A percentile compares a stretch with the other conserved stretches of the same genome.
These are phyloP conservation scores for Lathyrus sativus DNA, from an alignment of 306 rosid species.

Conservation along the genomic window DNA sequence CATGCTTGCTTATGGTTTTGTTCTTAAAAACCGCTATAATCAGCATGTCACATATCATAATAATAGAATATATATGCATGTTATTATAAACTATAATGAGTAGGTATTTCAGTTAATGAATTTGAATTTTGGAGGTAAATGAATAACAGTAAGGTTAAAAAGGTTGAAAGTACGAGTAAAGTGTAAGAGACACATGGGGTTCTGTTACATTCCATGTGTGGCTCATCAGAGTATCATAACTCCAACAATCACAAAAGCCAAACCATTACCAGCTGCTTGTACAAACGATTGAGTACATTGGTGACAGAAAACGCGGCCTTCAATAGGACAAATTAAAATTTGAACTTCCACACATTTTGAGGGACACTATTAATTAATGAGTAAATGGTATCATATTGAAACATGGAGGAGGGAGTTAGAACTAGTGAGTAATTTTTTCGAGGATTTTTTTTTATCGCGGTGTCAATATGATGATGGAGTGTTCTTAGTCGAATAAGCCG, in stretches of 20 bases:
- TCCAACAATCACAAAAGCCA: constrained; percentile 53
- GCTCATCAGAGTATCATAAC: constrained; percentile 49
- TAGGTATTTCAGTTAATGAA: not conserved
- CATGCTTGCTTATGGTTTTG: constrained; percentile 32
- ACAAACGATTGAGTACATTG: constrained; percentile 53
- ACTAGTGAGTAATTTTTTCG: no score
- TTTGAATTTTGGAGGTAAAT: constrained; percentile 21
- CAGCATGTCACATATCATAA: not conserved
- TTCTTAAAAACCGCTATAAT: not conserved
- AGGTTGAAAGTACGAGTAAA: constrained; percentile 28
- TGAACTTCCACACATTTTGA: not conserved
- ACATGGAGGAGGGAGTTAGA: no score
- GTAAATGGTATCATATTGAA: no score
- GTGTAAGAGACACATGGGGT: constrained; percentile 50
- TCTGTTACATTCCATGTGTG: constrained; percentile 41
- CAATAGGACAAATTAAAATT: not conserved
- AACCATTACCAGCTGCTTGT: constrained; percentile 48
- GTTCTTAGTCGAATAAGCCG: no score
- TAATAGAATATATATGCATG: not conserved
- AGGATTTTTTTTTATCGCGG: no score
- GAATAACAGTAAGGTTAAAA: constrained; percentile 30
- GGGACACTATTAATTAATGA: no score
- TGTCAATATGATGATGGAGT: no score
- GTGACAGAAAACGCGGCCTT: not conserved
- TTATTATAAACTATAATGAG: not conserved